Percentiles rank a stretch among this genome's conserved stretches.
Evolutionary conservation across 768 basidiomycete genomes (phyloP).

Genomic region (Scleroderma citrinum): DNA sequence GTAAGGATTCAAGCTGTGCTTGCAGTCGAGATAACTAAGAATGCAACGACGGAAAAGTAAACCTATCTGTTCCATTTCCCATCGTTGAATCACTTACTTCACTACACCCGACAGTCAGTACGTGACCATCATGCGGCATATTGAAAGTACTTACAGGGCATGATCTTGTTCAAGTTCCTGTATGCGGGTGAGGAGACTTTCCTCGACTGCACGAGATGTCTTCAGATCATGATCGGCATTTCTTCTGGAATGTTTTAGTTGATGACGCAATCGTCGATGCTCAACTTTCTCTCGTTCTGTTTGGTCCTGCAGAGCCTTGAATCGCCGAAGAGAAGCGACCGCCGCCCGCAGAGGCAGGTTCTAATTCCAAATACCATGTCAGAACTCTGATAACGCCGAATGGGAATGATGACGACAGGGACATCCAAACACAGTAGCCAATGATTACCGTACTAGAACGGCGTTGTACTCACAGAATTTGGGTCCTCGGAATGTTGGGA

Average conservation of each 20-base stretch:
- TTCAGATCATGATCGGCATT: constrained; percentile 29
- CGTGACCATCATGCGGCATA: background rate
- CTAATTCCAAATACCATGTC: constrained; percentile 21
- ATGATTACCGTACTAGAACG: constrained; percentile 4
- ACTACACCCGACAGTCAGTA: constrained; percentile 16
- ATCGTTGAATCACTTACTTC: constrained; percentile 22
- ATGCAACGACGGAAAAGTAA: constrained; percentile 15
- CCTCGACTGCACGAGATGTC: constrained; percentile 32
- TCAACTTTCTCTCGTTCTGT: constrained; percentile 26
- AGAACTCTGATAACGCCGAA: constrained; percentile 10
- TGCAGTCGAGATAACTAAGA: constrained; percentile 30
- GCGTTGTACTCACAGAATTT: constrained; percentile 22
- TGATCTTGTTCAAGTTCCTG: constrained; percentile 26
- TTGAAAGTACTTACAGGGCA: constrained; percentile 18
- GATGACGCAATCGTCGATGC: constrained; percentile 27
- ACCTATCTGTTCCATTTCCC: constrained; percentile 1
- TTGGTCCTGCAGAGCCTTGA: constrained; percentile 33
- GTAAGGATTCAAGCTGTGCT: constrained; percentile 32
- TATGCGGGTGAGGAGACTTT: constrained; percentile 28
- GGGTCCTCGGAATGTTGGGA: constrained; percentile 35
- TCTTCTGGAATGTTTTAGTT: constrained; percentile 25
- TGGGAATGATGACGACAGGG: constrained; percentile 1
- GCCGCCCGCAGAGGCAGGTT: constrained; percentile 26
- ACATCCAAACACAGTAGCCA: background rate
- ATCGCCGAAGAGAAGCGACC: constrained; percentile 33